Evolutionary conservation across 78 protist species (phyloP).

Genomic region (Ministeria vibrans): DNA sequence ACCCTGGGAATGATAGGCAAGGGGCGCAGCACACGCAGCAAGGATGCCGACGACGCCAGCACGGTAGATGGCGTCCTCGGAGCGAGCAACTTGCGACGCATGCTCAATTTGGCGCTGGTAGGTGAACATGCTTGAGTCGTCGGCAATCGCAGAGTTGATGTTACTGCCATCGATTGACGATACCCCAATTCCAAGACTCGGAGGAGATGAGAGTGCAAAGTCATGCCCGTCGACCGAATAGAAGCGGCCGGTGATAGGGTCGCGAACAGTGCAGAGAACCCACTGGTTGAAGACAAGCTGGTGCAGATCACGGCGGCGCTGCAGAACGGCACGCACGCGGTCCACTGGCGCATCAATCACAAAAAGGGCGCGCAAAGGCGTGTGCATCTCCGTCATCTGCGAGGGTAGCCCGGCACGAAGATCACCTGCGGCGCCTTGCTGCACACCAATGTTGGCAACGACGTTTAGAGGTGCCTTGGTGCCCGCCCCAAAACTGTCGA

Average conservation of each 20-base stretch:
- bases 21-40: neutral
- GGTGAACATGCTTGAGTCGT: neutral
- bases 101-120: neutral
- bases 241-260: neutral
- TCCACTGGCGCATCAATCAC: constrained; percentile 3
- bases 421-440: neutral
- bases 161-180: too few species aligned
- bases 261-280: neutral
- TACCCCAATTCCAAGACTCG: too few species aligned
- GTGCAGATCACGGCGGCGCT: neutral
- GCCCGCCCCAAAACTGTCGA: constrained; percentile 13
- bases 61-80: neutral
- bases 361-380: constrained; percentile 3
- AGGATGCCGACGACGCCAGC: neutral
- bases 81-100: neutral
- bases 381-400: constrained; percentile 26
- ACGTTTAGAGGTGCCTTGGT: constrained; percentile 9
- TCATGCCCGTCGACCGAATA: too few species aligned
- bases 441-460: neutral
- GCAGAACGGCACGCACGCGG: constrained; percentile 4
- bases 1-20: neutral
- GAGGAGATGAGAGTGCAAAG: too few species aligned
- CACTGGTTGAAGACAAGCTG: constrained; percentile 4
- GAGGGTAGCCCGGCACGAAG: constrained; percentile 8
- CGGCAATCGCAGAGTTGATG: neutral